Evolutionary conservation across 2,329 filamentous ascomycete species (phyloP).

Genomic region (Phialocephala subalpina): DNA sequence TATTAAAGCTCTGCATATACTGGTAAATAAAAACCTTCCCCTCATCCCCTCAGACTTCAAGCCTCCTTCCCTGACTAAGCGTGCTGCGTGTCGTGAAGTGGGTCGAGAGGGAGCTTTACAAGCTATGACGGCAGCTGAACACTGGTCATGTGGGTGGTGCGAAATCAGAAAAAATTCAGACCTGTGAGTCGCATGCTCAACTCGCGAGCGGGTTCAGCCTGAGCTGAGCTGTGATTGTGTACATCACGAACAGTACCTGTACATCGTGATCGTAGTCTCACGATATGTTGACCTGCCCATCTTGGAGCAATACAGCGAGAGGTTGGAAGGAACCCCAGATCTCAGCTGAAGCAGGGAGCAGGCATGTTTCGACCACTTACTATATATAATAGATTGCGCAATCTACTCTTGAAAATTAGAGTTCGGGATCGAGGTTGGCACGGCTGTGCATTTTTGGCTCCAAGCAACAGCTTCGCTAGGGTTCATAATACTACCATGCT

Average conservation of each 20-base stretch:
- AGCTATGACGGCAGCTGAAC: background rate
- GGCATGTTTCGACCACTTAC: background rate
- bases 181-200: background rate
- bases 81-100: background rate
- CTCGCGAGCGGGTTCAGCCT: background rate
- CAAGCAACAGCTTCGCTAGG: background rate
- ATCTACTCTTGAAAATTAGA: background rate
- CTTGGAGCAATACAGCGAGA: background rate
- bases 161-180: background rate
- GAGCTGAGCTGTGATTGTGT: background rate
- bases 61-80: background rate
- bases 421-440: background rate
- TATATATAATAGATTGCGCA: slow-evolving; percentile 4
- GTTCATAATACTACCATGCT: background rate
- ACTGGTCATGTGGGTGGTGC: background rate
- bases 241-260: background rate
- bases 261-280: background rate
- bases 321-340: background rate
- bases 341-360: background rate
- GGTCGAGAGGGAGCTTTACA: background rate
- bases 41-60: background rate
- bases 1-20: background rate
- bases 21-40: background rate
- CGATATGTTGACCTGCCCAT: background rate
- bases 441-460: background rate